phyloP scores from a whole-genome alignment of 2,329 filamentous ascomycete genomes.

The Ceratocystis eucalypticola region DNA sequence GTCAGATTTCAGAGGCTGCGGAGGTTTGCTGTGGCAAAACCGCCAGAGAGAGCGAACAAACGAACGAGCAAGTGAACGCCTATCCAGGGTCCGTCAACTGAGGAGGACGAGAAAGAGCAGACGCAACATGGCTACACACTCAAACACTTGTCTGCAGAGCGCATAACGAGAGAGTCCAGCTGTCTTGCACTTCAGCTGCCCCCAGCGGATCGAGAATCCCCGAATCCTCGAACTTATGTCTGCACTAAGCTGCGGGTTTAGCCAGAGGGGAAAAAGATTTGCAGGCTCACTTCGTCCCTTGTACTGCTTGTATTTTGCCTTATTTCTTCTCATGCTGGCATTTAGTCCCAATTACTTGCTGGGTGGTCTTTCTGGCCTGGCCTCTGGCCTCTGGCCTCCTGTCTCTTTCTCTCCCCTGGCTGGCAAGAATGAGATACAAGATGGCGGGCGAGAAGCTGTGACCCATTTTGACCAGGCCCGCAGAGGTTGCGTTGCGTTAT shows the following conservation, averaged over 20 bases:
- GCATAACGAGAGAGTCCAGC: background rate
- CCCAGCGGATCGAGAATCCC: background rate
- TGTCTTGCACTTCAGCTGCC: background rate
- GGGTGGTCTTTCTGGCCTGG: too few relatives aligned
- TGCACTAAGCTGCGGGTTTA: background rate
- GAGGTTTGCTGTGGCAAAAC: background rate
- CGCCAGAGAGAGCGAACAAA: background rate
- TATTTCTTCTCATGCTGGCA: background rate
- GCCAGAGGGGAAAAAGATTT: background rate
- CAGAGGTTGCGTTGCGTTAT: background rate
- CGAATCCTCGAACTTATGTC: background rate
- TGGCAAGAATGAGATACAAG: background rate
- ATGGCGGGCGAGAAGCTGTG: background rate
- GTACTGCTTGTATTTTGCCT: background rate
- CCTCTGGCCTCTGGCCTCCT: background rate
- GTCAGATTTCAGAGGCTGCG: background rate
- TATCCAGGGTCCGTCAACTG: background rate
- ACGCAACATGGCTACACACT: background rate
- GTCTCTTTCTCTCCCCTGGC: background rate
- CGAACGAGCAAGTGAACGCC: background rate
- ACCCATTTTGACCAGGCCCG: background rate
- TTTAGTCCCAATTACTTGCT: background rate
- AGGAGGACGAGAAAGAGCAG: too few relatives aligned
- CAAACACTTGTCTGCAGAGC: background rate
- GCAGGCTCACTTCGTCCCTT: background rate